These are phyloP conservation scores for Vicia sativa DNA, from an alignment of 306 rosid species.

Conservation along the genomic window DNA sequence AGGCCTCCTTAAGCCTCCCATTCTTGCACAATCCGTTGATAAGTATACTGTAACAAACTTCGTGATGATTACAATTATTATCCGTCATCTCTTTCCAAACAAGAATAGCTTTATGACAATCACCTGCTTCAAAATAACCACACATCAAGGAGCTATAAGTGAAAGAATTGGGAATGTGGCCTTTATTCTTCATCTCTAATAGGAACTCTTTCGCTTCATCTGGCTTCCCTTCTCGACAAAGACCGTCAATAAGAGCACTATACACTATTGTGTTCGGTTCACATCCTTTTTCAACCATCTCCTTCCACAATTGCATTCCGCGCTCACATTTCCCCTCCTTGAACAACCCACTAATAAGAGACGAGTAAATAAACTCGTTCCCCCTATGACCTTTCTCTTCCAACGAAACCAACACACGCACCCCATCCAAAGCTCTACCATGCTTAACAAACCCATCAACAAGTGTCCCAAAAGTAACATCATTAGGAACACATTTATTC, in stretches of 20 bases:
- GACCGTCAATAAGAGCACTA: constrained; percentile 81
- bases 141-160: constrained; percentile 81
- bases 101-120: constrained; percentile 64
- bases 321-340: constrained; percentile 73
- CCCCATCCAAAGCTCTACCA: constrained; percentile 74
- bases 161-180: constrained; percentile 68
- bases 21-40: constrained; percentile 76
- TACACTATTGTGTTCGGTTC: constrained; percentile 69
- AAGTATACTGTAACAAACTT: constrained; percentile 75
- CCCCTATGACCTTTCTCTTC: constrained; percentile 74
- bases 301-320: constrained; percentile 78
- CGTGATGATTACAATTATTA: constrained; percentile 48
- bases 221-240: constrained; percentile 75
- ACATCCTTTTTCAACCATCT: constrained; percentile 69
- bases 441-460: constrained; percentile 83
- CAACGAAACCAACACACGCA: constrained; percentile 56
- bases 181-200: constrained; percentile 67
- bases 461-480: constrained; percentile 85
- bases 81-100: constrained; percentile 77
- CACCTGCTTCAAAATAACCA: constrained; percentile 69
- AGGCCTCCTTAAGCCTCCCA: constrained; percentile 75
- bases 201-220: constrained; percentile 65
- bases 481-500: constrained; percentile 75
- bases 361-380: constrained; percentile 74
- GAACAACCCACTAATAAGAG: constrained; percentile 84